These are phyloP conservation scores for Plenodomus biglobosus DNA, from an alignment of 2,329 filamentous ascomycete genomes.

Conservation along the genomic window DNA sequence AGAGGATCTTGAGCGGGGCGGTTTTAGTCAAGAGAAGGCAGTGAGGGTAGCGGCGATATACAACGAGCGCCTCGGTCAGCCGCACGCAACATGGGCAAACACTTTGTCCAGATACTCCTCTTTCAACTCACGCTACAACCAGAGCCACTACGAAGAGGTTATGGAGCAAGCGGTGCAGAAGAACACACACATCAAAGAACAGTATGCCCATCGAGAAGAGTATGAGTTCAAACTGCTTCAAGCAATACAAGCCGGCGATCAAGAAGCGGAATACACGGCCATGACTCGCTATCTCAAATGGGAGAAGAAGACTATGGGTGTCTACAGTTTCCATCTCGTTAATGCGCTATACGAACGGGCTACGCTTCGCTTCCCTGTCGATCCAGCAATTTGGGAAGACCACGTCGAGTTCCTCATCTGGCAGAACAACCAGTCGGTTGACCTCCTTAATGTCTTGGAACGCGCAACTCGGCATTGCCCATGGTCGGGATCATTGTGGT, in stretches of 20 bases:
- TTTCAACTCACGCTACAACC: slow-evolving; percentile 72
- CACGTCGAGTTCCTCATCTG: slow-evolving; percentile 72
- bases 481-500: slow-evolving; percentile 90
- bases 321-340: slow-evolving; percentile 56
- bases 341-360: slow-evolving; percentile 76
- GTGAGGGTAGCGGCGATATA: slow-evolving; percentile 69
- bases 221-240: slow-evolving; percentile 67
- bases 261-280: slow-evolving; percentile 57
- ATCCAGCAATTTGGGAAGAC: slow-evolving; percentile 79
- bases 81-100: slow-evolving; percentile 73
- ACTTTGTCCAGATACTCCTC: slow-evolving; percentile 74
- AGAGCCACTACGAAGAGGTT: slow-evolving; percentile 68
- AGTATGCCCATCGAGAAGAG: slow-evolving; percentile 65
- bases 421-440: slow-evolving; percentile 48
- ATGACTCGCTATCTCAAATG: slow-evolving; percentile 76
- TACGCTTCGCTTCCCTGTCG: slow-evolving; percentile 69
- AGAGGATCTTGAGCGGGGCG: slow-evolving; percentile 63
- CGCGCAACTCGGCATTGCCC: slow-evolving; percentile 88
- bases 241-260: slow-evolving; percentile 59
- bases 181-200: slow-evolving; percentile 64
- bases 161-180: slow-evolving; percentile 69
- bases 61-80: slow-evolving; percentile 68
- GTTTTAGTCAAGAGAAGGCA: slow-evolving; percentile 56
- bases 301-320: slow-evolving; percentile 67
- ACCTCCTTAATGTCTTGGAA: slow-evolving; percentile 70